Conservation (phyloP, 257 asterid genomes). For the Penstemon newberryi region DNA sequence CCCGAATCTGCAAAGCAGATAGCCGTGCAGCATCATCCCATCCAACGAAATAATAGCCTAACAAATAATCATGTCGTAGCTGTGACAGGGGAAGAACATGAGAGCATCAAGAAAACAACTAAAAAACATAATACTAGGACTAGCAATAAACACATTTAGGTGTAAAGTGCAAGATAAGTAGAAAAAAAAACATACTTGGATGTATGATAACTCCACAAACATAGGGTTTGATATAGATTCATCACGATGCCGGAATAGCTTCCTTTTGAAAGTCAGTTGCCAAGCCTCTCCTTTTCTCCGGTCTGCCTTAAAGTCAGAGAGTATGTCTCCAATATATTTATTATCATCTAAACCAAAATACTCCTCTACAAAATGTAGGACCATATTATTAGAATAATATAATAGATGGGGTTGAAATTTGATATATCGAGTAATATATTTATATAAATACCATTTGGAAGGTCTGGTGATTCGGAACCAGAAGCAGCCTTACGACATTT, state of each 20-base stretch:
- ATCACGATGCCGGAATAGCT: no score
- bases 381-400: not conserved
- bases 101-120: slow-evolving; percentile 20
- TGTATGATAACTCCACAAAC: no score
- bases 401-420: not conserved
- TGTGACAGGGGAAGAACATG: slow-evolving; percentile 36
- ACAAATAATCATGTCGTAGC: slow-evolving; percentile 86
- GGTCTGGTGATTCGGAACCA: slow-evolving; percentile 82
- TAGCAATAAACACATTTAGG: no score
- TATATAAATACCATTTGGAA: slow-evolving; percentile 66
- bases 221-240: no score
- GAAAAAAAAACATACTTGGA: no score
- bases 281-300: no score
- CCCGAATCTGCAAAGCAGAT: slow-evolving; percentile 64
- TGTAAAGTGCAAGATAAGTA: no score
- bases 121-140: not conserved
- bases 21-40: slow-evolving; percentile 52
- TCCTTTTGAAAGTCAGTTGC: no score
- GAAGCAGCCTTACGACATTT: slow-evolving; percentile 84
- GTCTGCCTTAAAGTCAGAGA: no score
- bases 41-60: slow-evolving; percentile 93
- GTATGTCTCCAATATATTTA: no score
- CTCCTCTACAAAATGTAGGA: slow-evolving; percentile 56
- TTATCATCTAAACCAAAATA: slow-evolving; percentile 43
- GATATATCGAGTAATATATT: not conserved